A percentile compares a stretch with the other conserved stretches of the same genome.
These are phyloP conservation scores for Saussurea involucrata DNA, from an alignment of 129 eudicot genomes.

Conservation along the genomic window DNA sequence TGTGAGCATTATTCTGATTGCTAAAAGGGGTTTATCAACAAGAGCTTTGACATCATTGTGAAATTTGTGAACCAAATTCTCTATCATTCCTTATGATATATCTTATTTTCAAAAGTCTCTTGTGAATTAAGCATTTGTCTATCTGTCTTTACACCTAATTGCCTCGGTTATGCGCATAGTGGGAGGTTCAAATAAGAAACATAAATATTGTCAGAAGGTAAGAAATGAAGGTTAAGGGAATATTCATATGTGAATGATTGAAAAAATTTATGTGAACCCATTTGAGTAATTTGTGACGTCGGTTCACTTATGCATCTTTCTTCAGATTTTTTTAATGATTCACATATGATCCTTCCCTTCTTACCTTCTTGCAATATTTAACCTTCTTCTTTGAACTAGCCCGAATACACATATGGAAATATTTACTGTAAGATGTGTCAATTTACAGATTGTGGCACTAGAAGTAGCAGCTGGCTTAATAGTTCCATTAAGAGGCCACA, in stretches of 20 bases:
- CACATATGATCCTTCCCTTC: too few species aligned
- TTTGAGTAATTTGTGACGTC: too few species aligned
- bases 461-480: too few species aligned
- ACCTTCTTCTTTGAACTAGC: too few species aligned
- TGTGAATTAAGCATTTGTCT: not conserved
- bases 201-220: too few species aligned
- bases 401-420: not conserved
- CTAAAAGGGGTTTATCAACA: not conserved
- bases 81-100: conserved; percentile 27
- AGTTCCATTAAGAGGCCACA: too few species aligned
- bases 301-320: too few species aligned
- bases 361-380: too few species aligned
- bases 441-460: too few species aligned
- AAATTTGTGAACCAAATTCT: not conserved
- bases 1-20: conserved; percentile 27
- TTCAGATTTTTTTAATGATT: too few species aligned
- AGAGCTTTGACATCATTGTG: not conserved
- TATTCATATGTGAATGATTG: not conserved
- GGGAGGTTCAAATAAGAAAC: not conserved
- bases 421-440: not conserved
- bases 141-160: not conserved
- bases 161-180: not conserved
- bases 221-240: not conserved
- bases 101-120: conserved; percentile 1
- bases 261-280: too few species aligned